Conservation (phyloP, 306 rosid species). For the Ochetophila trinervis region DNA sequence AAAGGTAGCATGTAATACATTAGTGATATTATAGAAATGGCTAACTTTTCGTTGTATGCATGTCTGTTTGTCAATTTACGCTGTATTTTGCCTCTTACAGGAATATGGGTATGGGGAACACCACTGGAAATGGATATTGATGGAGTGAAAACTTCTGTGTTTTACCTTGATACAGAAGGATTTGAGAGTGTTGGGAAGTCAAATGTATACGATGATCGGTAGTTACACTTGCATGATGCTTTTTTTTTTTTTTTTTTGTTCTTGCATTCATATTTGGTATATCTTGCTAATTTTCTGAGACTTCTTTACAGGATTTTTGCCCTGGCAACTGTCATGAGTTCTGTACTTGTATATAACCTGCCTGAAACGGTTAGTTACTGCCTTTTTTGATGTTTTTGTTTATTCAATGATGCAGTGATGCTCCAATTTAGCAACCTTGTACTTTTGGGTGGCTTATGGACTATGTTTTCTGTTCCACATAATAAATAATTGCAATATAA, state of each 20-base stretch:
- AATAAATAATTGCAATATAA: no score
- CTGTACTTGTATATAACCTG: slow-evolving; percentile 87
- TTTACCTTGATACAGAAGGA: slow-evolving; percentile 96
- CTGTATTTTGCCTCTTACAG: slow-evolving; percentile 39
- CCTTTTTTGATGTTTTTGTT: not conserved
- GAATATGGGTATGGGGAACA: slow-evolving; percentile 98
- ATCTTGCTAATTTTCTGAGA: slow-evolving; percentile 14
- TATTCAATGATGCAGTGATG: not conserved
- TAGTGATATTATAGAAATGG: slow-evolving; percentile 31
- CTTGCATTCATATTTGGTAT: slow-evolving; percentile 9
- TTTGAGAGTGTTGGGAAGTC: slow-evolving; percentile 97
- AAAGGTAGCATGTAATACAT: slow-evolving; percentile 55
- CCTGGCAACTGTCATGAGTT: slow-evolving; percentile 91
- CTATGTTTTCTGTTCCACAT: no score
- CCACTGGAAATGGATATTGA: slow-evolving; percentile 73
- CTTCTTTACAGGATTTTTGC: slow-evolving; percentile 80
- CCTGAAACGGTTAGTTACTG: slow-evolving; percentile 80
- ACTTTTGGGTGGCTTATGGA: no score
- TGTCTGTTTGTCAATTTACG: slow-evolving; percentile 7
- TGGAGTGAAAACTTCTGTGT: slow-evolving; percentile 85
- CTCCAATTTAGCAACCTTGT: not conserved
- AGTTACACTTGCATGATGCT: slow-evolving; percentile 23
- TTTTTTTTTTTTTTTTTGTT: slow-evolving; percentile 1
- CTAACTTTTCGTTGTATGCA: slow-evolving; percentile 3
- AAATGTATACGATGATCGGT: slow-evolving; percentile 97